Conservation (phyloP, 352 stramenopile genomes). For the Pythium rishiriense region DNA sequence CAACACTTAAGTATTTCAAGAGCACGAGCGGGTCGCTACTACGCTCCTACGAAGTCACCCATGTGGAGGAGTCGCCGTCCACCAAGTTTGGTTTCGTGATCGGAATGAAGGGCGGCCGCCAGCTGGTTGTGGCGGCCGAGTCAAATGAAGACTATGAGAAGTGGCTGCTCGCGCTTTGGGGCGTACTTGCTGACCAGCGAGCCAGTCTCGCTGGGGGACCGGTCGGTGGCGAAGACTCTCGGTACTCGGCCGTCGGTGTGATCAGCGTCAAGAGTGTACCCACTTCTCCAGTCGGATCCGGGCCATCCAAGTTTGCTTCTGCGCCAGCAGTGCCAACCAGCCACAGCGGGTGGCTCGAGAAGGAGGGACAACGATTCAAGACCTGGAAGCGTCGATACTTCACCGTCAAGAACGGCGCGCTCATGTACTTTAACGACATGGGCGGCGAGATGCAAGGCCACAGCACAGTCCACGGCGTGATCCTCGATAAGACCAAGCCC, state of each 20-base stretch:
- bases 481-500: slow-evolving; percentile 47
- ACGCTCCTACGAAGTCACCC: slow-evolving; percentile 41
- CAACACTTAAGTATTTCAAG: slow-evolving; percentile 79
- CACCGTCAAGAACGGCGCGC: slow-evolving; percentile 60
- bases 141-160: slow-evolving; percentile 62
- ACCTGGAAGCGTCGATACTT: slow-evolving; percentile 81
- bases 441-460: slow-evolving; percentile 61
- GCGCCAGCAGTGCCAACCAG: neutral
- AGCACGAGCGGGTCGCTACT: slow-evolving; percentile 58
- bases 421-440: slow-evolving; percentile 75
- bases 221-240: neutral
- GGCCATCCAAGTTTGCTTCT: neutral
- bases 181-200: slow-evolving; percentile 27
- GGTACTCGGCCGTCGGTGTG: slow-evolving; percentile 14
- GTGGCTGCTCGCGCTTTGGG: slow-evolving; percentile 53
- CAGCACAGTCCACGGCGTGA: slow-evolving; percentile 46
- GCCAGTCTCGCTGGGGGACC: slow-evolving; percentile 5
- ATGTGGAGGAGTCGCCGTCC: slow-evolving; percentile 36
- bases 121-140: slow-evolving; percentile 63
- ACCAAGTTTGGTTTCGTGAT: slow-evolving; percentile 49
- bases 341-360: slow-evolving; percentile 73
- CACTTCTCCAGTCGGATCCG: slow-evolving; percentile 5
- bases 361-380: slow-evolving; percentile 75
- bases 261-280: slow-evolving; percentile 22
- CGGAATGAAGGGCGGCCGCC: slow-evolving; percentile 41